Conservation (phyloP, 2,329 filamentous ascomycete species). For the Clonostachys sp. region DNA sequence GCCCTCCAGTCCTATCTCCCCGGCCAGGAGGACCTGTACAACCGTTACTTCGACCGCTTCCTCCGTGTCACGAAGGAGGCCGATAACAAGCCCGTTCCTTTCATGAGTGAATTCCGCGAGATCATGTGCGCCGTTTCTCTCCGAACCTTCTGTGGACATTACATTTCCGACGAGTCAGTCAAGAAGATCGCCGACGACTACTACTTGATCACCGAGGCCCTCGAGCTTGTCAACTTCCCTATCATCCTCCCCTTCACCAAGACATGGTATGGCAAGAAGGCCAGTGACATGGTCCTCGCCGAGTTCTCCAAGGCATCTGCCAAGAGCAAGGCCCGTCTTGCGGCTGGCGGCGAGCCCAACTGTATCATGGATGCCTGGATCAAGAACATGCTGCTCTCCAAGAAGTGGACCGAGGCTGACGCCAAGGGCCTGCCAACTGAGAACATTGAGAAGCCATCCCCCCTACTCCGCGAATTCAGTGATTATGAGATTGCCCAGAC, state of each 20-base stretch:
- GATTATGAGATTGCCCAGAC: constrained; percentile 92
- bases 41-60: constrained; percentile 78
- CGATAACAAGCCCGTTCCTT: constrained; percentile 71
- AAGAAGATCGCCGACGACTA: constrained; percentile 97
- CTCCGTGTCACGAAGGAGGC: constrained; percentile 69
- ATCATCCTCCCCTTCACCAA: constrained; percentile 94
- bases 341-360: constrained; percentile 75
- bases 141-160: constrained; percentile 95
- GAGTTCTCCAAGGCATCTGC: constrained; percentile 90
- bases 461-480: constrained; percentile 78
- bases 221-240: constrained; percentile 97
- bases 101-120: constrained; percentile 90
- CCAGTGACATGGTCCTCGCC: constrained; percentile 82
- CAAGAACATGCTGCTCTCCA: constrained; percentile 79
- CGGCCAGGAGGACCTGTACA: constrained; percentile 88
- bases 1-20: constrained; percentile 86
- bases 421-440: constrained; percentile 64
- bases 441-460: constrained; percentile 77
- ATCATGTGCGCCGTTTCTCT: constrained; percentile 92
- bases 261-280: constrained; percentile 96
- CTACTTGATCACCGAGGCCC: constrained; percentile 90
- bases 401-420: constrained; percentile 74
- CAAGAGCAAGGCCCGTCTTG: constrained; percentile 90
- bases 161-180: constrained; percentile 84
- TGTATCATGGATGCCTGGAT: constrained; percentile 98